A percentile compares a stretch with the other conserved stretches of the same genome.
These are phyloP conservation scores for Tetraselmis chui DNA, from an alignment of 139 green algal species.

Conservation along the genomic window DNA sequence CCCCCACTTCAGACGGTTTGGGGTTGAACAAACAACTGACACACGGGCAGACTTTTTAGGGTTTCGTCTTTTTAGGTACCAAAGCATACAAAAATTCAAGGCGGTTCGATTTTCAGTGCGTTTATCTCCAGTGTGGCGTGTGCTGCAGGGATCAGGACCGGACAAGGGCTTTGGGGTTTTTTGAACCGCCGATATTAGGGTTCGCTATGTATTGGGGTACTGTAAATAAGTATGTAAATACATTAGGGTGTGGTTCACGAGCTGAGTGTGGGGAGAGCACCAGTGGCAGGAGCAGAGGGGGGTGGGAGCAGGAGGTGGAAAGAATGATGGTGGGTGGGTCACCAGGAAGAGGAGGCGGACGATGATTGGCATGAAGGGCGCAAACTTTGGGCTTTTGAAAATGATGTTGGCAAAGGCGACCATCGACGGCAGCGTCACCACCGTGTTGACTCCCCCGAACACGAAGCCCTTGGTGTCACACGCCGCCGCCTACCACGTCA, in stretches of 20 bases:
- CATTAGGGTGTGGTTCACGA: no score
- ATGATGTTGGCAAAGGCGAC: constrained; percentile 68
- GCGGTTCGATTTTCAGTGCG: neutral
- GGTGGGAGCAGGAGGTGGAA: neutral
- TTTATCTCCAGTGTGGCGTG: no score
- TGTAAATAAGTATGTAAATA: no score
- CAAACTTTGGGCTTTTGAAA: constrained; percentile 39
- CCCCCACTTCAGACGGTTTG: constrained; percentile 35
- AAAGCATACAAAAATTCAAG: neutral
- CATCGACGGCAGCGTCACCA: constrained; percentile 62
- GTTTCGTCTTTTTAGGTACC: neutral
- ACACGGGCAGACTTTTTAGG: constrained; percentile 14
- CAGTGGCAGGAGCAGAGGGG: neutral
- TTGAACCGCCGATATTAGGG: no score
- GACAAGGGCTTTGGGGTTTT: no score
- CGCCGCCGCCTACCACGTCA: neutral
- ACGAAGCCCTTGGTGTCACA: neutral
- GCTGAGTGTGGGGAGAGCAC: no score
- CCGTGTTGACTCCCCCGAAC: constrained; percentile 49
- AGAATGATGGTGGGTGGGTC: neutral
- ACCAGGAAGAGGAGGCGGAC: neutral
- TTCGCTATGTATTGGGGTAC: no score
- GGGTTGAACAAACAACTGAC: constrained; percentile 35
- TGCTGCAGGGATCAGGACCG: no score
- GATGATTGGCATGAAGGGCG: neutral